Evolutionary conservation across 1,139 yeast species (phyloP).

Genomic region (Taiozyma sp.): DNA sequence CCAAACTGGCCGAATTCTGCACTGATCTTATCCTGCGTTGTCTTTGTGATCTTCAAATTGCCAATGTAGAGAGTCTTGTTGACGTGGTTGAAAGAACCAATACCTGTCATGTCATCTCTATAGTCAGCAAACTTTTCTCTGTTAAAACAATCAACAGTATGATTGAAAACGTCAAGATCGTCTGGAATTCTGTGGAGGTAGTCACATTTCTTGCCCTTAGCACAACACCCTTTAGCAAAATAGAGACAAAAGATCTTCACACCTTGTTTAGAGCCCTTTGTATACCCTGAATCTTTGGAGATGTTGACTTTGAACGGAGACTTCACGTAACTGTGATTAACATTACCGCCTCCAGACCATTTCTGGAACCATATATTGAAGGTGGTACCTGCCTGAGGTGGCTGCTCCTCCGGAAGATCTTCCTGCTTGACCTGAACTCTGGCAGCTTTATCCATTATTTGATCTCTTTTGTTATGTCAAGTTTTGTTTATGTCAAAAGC

Average conservation of each 20-base stretch:
- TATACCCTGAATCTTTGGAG: conserved; percentile 65
- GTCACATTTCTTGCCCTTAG: conserved; percentile 68
- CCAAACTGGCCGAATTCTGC: conserved; percentile 75
- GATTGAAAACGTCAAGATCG: conserved; percentile 41
- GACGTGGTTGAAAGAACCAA: conserved; percentile 70
- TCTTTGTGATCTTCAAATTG: conserved; percentile 40
- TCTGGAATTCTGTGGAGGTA: conserved; percentile 76
- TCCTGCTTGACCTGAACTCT: conserved; percentile 72
- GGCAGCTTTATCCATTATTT: conserved; percentile 37
- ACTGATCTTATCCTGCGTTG: conserved; percentile 39
- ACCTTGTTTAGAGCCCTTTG: conserved; percentile 51
- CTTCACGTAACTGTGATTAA: conserved; percentile 38
- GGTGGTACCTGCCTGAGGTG: conserved; percentile 75
- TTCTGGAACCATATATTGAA: conserved; percentile 87
- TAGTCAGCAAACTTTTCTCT: conserved; percentile 80
- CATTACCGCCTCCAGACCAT: conserved; percentile 75
- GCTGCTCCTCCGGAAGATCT: conserved; percentile 57
- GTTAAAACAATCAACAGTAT: conserved; percentile 88
- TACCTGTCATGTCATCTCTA: conserved; percentile 92
- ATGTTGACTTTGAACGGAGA: conserved; percentile 55
- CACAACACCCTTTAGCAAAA: conserved; percentile 88
- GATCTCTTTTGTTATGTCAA: neutral
- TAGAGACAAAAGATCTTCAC: conserved; percentile 59
- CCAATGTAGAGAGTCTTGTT: conserved; percentile 81
- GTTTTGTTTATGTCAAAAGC: too few relatives aligned